Evolutionary conservation across 768 basidiomycete genomes (phyloP), one percentile per base, ranked within the genome.

Genomic region (Piloderma croceum): DNA sequence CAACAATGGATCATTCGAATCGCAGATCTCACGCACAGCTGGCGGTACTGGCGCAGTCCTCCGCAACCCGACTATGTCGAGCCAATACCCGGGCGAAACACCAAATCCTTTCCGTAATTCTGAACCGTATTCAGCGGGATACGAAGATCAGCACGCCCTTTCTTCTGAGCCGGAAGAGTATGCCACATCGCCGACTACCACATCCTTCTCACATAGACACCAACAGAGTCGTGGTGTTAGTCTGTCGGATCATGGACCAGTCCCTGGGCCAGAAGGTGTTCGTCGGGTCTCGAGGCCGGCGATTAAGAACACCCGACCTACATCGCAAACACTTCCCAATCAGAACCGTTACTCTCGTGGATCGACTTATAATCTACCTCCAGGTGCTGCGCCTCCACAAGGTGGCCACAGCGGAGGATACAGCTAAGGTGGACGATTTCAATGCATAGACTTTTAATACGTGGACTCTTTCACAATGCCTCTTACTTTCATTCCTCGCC

Each of bases 191-290:
- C 9, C 42, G 31, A 43, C 38, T 34, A 9, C 25, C 53, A 20
- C 34, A 9, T 9, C 27, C 15, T 9, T 29, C 36, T 38, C 38
- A 29, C 45, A 29, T 24, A 48, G 35, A 15, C 51, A 50, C 34
- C 52, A 49, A 36, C 31, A 19, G 11, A 57, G 62, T 5, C 76
- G 86, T 9, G 90, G 92, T 18, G 73, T 96, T 35, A 81, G 81
- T 33, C 62, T 97, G 41, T 76, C 76, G 40, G 93, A 97, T 49
- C 66, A 76, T 51, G 93, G 93, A 11, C 90, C 89, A 27, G 85
- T 92, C 2, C 81, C 86, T 29, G 75, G 76, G 24, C 74, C 79
- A 7, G 81, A 85, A 13, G 83, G 84, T 39, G 90, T 91, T 20
- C 75, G 90, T 29, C 65, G 90, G 42, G 85, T 93, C 20, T 75